Conservation (phyloP, 768 basidiomycete species). For the Clitopilus passeckerianus region DNA sequence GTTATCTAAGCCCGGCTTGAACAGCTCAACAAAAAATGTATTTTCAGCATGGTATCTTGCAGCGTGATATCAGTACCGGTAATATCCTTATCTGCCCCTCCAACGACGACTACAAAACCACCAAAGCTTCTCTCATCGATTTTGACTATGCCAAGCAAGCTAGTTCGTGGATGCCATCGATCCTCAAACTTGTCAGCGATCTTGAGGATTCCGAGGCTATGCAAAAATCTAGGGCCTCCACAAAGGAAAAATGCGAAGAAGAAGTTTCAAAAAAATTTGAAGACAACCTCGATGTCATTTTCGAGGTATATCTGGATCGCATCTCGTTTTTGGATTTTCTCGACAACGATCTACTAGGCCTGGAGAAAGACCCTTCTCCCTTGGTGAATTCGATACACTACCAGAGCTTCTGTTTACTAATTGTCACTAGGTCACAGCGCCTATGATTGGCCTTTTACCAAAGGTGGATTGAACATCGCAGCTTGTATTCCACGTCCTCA, state of each 20-base stretch:
- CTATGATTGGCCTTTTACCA: neutral
- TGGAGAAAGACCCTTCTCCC: no score
- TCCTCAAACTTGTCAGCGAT: neutral
- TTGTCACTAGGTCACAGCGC: neutral
- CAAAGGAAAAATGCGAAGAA: neutral
- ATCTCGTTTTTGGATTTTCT: no score
- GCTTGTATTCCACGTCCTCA: neutral
- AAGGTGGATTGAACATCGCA: neutral
- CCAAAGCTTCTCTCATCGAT: constrained; percentile 1
- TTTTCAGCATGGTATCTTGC: neutral
- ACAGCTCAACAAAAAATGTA: neutral
- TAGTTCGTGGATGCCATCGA: neutral
- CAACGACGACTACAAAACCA: neutral
- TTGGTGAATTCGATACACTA: neutral
- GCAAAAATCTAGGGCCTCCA: no score
- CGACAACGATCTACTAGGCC: no score
- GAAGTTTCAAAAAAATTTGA: neutral
- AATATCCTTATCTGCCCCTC: constrained; percentile 2
- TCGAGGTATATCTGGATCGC: neutral
- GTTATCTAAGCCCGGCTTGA: neutral
- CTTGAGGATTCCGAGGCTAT: neutral
- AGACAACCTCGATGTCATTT: neutral
- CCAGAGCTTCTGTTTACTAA: neutral
- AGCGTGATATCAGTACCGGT: constrained; percentile 2
- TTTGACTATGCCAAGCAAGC: neutral